Evolutionary conservation across 306 rosid genomes (phyloP).

Genomic region (Cicer judaicum): DNA sequence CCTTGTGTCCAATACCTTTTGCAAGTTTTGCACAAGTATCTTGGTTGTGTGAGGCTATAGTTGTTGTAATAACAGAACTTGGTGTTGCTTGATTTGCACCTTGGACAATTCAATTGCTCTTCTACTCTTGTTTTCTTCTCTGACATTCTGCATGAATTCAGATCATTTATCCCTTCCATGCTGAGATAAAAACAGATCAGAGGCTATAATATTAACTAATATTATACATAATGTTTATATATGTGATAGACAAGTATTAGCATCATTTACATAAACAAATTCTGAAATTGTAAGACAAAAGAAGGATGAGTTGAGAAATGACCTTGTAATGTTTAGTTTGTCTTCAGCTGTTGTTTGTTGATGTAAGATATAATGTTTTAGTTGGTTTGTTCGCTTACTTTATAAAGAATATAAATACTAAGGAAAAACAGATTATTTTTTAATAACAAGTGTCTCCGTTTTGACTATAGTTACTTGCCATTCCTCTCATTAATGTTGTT

Average conservation of each 20-base stretch:
- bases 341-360: constrained; percentile 50
- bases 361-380: constrained; percentile 80
- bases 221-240: no score
- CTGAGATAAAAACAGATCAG: no score
- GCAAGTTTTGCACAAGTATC: constrained; percentile 87
- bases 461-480: constrained; percentile 57
- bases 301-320: constrained; percentile 56
- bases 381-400: constrained; percentile 64
- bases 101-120: constrained; percentile 73
- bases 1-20: constrained; percentile 95
- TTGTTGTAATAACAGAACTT: constrained; percentile 92
- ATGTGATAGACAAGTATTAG: no score
- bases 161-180: no score
- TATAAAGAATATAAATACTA: constrained; percentile 44
- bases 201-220: no score
- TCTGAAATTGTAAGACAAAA: constrained; percentile 24
- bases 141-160: neutral
- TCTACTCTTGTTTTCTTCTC: constrained; percentile 64
- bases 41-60: constrained; percentile 83
- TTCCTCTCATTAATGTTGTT: constrained; percentile 22
- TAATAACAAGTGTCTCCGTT: constrained; percentile 48
- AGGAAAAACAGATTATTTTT: constrained; percentile 12
- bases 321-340: constrained; percentile 55
- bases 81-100: constrained; percentile 82
- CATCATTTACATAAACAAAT: no score